Conservation (phyloP, 2,329 filamentous ascomycete species). For the Byssoonygena ceratinophila region DNA sequence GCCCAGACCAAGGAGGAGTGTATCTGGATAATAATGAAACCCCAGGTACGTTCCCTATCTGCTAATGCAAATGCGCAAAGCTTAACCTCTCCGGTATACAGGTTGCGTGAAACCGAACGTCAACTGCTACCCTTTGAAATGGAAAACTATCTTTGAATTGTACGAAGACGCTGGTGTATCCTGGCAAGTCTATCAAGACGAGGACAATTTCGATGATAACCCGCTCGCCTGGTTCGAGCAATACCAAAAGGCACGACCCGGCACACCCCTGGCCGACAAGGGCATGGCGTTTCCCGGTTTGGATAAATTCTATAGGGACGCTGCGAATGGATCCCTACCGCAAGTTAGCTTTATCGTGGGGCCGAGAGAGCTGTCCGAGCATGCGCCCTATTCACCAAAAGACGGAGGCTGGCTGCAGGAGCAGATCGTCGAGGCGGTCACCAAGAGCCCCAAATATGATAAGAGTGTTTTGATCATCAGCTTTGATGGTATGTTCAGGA, state of each 20-base stretch:
- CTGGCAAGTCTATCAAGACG: constrained; percentile 44
- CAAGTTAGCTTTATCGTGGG: constrained; percentile 44
- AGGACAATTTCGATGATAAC: constrained; percentile 47
- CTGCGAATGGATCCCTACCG: constrained; percentile 43
- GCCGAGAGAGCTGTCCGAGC: constrained; percentile 44
- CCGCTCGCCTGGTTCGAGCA: constrained; percentile 45
- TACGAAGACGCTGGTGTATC: constrained; percentile 41
- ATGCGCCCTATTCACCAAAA: constrained; percentile 43
- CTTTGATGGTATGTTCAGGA: constrained; percentile 34
- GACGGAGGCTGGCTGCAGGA: constrained; percentile 48
- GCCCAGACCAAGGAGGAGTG: constrained; percentile 35
- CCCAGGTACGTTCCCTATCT: constrained; percentile 28
- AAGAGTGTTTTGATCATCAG: constrained; percentile 42
- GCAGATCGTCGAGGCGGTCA: constrained; percentile 43
- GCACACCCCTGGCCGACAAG: constrained; percentile 36
- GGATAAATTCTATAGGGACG: constrained; percentile 42
- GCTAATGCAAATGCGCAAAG: too few species aligned
- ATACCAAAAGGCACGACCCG: constrained; percentile 38
- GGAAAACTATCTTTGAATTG: constrained; percentile 44
- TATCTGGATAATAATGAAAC: constrained; percentile 45
- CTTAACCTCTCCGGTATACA: constrained; percentile 10
- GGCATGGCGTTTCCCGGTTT: constrained; percentile 42
- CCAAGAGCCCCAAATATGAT: constrained; percentile 41
- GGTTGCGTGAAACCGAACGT: constrained; percentile 38
- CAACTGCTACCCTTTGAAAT: constrained; percentile 46